A percentile compares a stretch with the other conserved stretches of the same genome.
Evolutionary conservation across 2,329 filamentous ascomycete species (phyloP).

Genomic region (Ophiocordyceps unilateralis): DNA sequence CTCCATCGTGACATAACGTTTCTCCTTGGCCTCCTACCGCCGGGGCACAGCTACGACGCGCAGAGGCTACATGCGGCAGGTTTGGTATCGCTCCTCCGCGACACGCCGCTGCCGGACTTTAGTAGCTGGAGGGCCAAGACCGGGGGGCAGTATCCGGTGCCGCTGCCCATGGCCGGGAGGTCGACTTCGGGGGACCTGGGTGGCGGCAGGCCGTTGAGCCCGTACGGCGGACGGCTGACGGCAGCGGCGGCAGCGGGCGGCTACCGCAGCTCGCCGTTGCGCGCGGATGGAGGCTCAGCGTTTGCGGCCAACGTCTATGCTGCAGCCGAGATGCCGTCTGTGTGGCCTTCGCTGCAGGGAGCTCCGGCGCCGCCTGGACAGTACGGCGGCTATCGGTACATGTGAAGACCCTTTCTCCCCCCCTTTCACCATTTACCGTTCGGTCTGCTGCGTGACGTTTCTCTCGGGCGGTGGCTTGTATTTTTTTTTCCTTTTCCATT

Average conservation of each 20-base stretch:
- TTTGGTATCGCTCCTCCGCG: constrained; percentile 56
- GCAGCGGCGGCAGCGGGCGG: constrained; percentile 20
- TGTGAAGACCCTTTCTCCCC: constrained; percentile 1
- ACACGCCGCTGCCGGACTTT: constrained; percentile 47
- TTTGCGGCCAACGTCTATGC: constrained; percentile 14
- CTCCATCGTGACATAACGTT: constrained; percentile 55
- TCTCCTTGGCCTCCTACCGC: constrained; percentile 56
- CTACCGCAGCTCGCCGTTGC: constrained; percentile 34
- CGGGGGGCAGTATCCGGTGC: constrained; percentile 17
- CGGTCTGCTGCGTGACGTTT: too few relatives aligned
- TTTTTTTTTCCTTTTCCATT: neutral
- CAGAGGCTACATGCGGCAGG: constrained; percentile 52
- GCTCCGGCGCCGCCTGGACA: constrained; percentile 16
- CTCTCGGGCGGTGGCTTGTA: neutral
- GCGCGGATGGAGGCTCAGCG: constrained; percentile 19
- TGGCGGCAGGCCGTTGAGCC: constrained; percentile 25
- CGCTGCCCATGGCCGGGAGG: constrained; percentile 19
- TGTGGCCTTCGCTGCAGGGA: constrained; percentile 14
- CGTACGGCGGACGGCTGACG: constrained; percentile 23
- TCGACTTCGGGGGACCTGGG: constrained; percentile 26
- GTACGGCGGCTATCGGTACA: constrained; percentile 19
- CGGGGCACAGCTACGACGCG: constrained; percentile 53
- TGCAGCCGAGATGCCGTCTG: constrained; percentile 10
- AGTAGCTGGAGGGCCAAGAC: constrained; percentile 32
- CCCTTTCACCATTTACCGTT: neutral